These are phyloP conservation scores for Blakeslea trispora DNA, from an alignment of 371 early-diverging fungal genomes.

Conservation along the genomic window DNA sequence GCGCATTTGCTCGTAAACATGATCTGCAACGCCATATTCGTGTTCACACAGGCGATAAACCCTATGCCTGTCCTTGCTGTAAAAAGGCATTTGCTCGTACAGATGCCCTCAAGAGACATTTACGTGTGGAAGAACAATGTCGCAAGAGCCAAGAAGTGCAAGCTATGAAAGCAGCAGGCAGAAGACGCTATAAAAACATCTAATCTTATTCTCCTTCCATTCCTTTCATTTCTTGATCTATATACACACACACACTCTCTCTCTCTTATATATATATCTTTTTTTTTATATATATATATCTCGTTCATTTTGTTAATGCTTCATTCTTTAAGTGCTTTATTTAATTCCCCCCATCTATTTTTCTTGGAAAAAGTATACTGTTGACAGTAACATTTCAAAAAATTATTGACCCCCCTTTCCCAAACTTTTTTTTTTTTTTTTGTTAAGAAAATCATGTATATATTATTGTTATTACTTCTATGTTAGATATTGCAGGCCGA, in stretches of 20 bases:
- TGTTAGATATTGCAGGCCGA: too few relatives aligned
- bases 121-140: slow-evolving; percentile 60
- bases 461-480: too few relatives aligned
- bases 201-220: too few relatives aligned
- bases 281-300: too few relatives aligned
- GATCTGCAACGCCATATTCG: slow-evolving; percentile 70
- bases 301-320: too few relatives aligned
- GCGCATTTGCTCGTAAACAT: slow-evolving; percentile 65
- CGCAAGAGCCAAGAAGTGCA: slow-evolving; percentile 48
- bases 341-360: too few relatives aligned
- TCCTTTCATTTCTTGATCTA: neutral
- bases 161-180: slow-evolving; percentile 42
- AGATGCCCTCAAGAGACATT: slow-evolving; percentile 67
- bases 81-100: slow-evolving; percentile 69
- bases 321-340: too few relatives aligned
- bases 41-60: slow-evolving; percentile 69
- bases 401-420: too few relatives aligned
- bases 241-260: too few relatives aligned
- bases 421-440: neutral
- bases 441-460: neutral
- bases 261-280: slow-evolving; percentile 2
- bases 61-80: slow-evolving; percentile 61
- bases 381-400: too few relatives aligned
- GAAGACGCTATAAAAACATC: slow-evolving; percentile 34
- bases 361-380: too few relatives aligned